Evolutionary conservation across 2,329 filamentous ascomycete species (phyloP), one percentile per base, ranked within the genome.

Genomic region (Helicocarpus griseus): DNA sequence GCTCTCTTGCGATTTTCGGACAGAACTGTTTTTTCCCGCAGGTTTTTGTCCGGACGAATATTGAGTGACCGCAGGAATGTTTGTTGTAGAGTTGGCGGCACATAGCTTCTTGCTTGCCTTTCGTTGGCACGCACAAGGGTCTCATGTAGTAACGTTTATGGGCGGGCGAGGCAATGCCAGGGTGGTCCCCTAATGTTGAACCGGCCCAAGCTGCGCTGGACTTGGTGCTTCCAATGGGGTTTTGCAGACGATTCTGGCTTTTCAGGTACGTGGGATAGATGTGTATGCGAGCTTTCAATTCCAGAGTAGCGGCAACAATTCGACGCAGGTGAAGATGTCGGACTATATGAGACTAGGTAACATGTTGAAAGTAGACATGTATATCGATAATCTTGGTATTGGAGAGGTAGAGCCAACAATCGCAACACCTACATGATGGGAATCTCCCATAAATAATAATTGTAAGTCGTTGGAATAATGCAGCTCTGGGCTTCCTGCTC

Each of bases 21-120:
- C 55, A 57, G 21, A 52, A 55, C 24, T 54, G 53, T 29, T 55
- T 57, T 41, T 50, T 53, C 17, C 55, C 55, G 31, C 55, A 57
- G 24, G 53, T 52, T 45, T 52, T 57, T 38, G 55, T 57, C 17
- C 51, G 45, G 31, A 55, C 28, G 35, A 57, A 57, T 29, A 43
- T 26, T 24, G 50, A 17, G 47, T 57, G 55, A 35, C 48, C 52
- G 46, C 55, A 57, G 26, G 53, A 44, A 22, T 55, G 51, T n/a
- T 48, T 8, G 26, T 55, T 55, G 46, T 57, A 57, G 24, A 53
- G 17, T 38, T 57, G 55, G 19, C 35, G 45, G 41, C 55, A 57
- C 53, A 57, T 57, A 13, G n/a, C 52, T 50, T 14, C 21, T 24
- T 19, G 24, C 26, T 31, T 31, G 17, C 19, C 21, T 7, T 8